Base-by-base conservation (phyloP, 1,139 yeast species). In the Spathaspora sp. region DNA sequence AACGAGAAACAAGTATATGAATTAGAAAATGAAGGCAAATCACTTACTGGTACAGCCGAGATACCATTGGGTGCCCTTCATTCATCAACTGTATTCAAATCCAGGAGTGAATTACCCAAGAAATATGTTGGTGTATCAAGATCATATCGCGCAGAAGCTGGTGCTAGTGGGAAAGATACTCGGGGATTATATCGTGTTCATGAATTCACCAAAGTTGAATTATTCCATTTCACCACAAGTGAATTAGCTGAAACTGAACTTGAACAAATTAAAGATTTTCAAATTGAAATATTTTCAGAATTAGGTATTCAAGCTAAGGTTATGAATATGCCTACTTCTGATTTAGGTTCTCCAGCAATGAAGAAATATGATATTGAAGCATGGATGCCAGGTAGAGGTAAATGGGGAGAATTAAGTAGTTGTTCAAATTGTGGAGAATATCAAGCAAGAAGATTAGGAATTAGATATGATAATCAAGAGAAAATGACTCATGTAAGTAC, bases 301-400 rank as follows among this genome's bases (percentile, higher is more conserved):
- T 71, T 95, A 16, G 98, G 96, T 0, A 68, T 95, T 4, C 75
- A 82, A 31, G 96, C 97, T 2, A 80, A 90, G 51, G 87, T 93
- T 36, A 69, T 93, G 33, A 82, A 87, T 54, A 90, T 95, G 91
- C 97, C 98, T 0, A 82, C 85, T 20, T 82, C 87, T 51, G 99
- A 95, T 60, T 69, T 95, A 44, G 99, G 99, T 0, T 86, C 96
- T 0, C 97, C 99, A 1, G 99, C 99, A 0, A 81, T 77, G 65
- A 85, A 86, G 59, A 95, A 95, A 64, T 89, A 84, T 59, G 99
- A 95, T 58, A 88, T 91, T 46, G 99, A 95, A 64, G 97, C 95
- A 0, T 89, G 97, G 93, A 93, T 95, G 97, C 99, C 98, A 0
- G 98, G 99, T 2, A 80, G 97, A 56, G 89, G 89, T 2, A 67